Base-by-base conservation (phyloP, 768 basidiomycete genomes). In the Mycena latifolia region DNA sequence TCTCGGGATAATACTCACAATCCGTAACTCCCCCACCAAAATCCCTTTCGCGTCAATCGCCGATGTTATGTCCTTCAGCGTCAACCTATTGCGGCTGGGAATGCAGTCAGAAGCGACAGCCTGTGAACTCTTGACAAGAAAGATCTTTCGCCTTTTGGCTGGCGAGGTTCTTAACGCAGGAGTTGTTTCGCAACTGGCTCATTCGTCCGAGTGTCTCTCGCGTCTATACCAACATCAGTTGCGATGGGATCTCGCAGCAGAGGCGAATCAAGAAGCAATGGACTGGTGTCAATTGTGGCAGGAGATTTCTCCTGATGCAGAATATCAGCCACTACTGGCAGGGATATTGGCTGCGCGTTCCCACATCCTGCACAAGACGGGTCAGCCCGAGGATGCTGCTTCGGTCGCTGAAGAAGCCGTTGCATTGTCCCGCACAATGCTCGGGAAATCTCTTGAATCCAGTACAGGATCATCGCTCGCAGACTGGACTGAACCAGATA, bases 341-440 rank as follows among this genome's bases (percentile, higher is more conserved):
- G 7, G 3, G 18, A 35, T 35, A 12, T 29, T 50, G 24, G 29
- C 18, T 14, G 41, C 37, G 4, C 58, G 51, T 60, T 41, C 58
- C 1, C 2, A 20, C 4, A 60, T 28, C 17, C 25, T 60, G 17
- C 24, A 10, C 5, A 25, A 3, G 24, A 41, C 33, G 2, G 43
- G 43, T 8, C 48, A 24, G 22, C n/a, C 18, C 1, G 39, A 28
- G 14, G 37, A 17, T 2, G 50, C 50, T 24, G 1, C 41, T 31
- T 43, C 59, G 22, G 14, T 45, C 7, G 59, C 59, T 31, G 48
- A 61, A 52, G 37, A 51, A 18, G 59, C 59, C 14, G 37, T 51
- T 22, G 27, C 25, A 5, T 2, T 61, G 41, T 43, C 2, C 15
- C 56, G 46, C 5, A 10, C 3, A 27, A 47, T 47, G 20, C 24